These are phyloP conservation scores for Chlorokybus atmophyticus DNA, from an alignment of 139 green algal species.

Conservation along the genomic window DNA sequence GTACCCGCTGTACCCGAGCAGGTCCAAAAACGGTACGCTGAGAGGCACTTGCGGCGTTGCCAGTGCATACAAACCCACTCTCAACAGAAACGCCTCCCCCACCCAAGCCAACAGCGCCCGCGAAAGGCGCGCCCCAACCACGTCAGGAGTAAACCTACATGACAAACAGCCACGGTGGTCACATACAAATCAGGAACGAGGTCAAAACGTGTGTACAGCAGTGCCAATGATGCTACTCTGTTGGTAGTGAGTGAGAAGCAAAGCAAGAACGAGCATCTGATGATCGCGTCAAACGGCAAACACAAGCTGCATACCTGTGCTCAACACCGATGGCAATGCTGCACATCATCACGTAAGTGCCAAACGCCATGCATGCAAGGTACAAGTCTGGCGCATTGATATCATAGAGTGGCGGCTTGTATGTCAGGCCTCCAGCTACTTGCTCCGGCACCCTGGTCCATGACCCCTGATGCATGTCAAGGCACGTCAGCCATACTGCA, in stretches of 20 bases:
- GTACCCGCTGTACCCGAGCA: conserved; percentile 64
- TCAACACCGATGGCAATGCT: conserved; percentile 9
- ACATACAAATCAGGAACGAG: no score
- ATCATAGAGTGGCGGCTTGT: conserved; percentile 70
- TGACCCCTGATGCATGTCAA: conserved; percentile 40
- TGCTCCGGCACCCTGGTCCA: conserved; percentile 27
- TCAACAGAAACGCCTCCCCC: conserved; percentile 48
- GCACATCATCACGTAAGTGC: conserved; percentile 65
- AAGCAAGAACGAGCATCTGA: no score
- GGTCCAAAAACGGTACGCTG: conserved; percentile 60
- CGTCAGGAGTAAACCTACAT: conserved; percentile 49
- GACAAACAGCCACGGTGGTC: background rate
- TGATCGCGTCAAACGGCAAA: no score
- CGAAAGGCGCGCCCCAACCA: conserved; percentile 52
- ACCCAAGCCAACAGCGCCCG: conserved; percentile 43
- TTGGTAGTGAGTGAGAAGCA: no score
- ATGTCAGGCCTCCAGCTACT: conserved; percentile 55
- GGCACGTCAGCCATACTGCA: conserved; percentile 23
- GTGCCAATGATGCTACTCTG: no score
- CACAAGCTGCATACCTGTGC: background rate
- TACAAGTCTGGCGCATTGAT: conserved; percentile 93
- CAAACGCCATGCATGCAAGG: conserved; percentile 74
- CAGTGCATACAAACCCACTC: conserved; percentile 48
- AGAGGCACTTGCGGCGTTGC: conserved; percentile 23
- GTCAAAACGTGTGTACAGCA: no score